These are phyloP conservation scores for Aurifilum marmelostoma DNA, from an alignment of 2,329 filamentous ascomycete species.

Conservation along the genomic window DNA sequence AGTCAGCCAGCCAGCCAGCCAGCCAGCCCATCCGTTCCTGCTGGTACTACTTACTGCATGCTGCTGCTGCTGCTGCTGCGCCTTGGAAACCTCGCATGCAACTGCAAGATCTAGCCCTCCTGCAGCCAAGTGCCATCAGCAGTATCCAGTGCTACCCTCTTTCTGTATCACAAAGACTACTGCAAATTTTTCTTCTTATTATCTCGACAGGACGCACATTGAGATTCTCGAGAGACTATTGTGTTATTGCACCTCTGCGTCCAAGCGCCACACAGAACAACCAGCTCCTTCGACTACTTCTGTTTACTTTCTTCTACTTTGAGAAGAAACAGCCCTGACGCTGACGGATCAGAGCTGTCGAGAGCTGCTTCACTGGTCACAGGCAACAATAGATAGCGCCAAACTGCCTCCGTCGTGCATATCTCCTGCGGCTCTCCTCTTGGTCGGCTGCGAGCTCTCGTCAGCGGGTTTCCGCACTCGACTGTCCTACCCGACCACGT, in stretches of 20 bases:
- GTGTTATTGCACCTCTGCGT: not conserved
- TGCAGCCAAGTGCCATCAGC: constrained; percentile 12
- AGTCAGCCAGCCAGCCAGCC: not conserved
- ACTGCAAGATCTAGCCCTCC: constrained; percentile 8
- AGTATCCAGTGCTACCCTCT: not conserved
- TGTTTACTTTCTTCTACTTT: not conserved
- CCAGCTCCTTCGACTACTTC: no score
- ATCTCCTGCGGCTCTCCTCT: not conserved
- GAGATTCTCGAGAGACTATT: not conserved
- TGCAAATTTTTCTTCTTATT: constrained; percentile 16
- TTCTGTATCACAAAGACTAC: constrained; percentile 24
- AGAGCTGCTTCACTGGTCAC: not conserved
- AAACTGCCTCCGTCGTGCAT: not conserved
- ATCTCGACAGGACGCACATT: not conserved
- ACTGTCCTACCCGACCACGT: constrained; percentile 11
- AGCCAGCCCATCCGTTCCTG: not conserved
- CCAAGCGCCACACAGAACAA: not conserved
- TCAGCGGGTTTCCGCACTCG: constrained; percentile 22
- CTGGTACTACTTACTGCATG: not conserved
- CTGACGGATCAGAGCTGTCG: not conserved
- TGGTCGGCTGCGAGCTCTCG: constrained; percentile 15
- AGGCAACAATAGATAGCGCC: not conserved
- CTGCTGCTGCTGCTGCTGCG: constrained; percentile 6
- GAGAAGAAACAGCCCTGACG: not conserved
- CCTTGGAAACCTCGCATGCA: constrained; percentile 12